Base-by-base conservation (phyloP, 2,329 filamentous ascomycete species). In the Stachybotrys chartarum region DNA sequence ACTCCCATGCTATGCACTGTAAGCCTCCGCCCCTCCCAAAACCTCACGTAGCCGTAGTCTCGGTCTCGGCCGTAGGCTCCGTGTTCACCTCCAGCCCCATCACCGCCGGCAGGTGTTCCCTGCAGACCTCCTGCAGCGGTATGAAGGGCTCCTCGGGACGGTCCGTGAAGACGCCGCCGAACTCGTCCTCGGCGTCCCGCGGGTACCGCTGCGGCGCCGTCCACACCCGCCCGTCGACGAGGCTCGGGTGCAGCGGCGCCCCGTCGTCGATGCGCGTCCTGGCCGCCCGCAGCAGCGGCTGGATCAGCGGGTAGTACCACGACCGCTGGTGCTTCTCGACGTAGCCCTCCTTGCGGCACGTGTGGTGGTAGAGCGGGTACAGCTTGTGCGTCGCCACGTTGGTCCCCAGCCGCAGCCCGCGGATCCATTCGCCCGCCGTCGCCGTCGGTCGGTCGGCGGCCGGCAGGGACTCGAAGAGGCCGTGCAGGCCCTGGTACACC, bases 191-290 rank as follows among this genome's bases (percentile, higher is more conserved):
- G 5, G 30, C 42, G 30, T 42, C n/a, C 7, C 12, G 18, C 7
- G 55, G 55, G 18, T 56, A 55, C 17, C 30, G 18, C 7, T 52
- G 18, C 1, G 48, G 48, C 7, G 52, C 31, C 31, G 52, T 53
- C 57, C 57, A 59, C n/a, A 57, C 46, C 8, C 57, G 52, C 6
- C 57, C 57, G 35, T 57, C 55, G 44, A 59, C 53, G 31, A 53
- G 46, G 7, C 46, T 12, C 7, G 50, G 46, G 17, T 46, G 24
- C 14, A 59, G 54, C 2, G 57, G 57, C 14, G 42, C 48, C 1
- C 51, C 49, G 18, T n/a, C 18, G 6, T 45, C 48, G 50, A 48
- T 55, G 30, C 17, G 10, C n/a, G 16, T 17, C 45, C n/a, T 47
- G 10, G 16, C 7, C 10, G 8, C 16, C 16, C 45, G 45, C 45